Percentiles rank a stretch among this genome's conserved stretches.
Conservation (phyloP, 1,284 basidiomycete species). For the Ustilago tritici region DNA sequence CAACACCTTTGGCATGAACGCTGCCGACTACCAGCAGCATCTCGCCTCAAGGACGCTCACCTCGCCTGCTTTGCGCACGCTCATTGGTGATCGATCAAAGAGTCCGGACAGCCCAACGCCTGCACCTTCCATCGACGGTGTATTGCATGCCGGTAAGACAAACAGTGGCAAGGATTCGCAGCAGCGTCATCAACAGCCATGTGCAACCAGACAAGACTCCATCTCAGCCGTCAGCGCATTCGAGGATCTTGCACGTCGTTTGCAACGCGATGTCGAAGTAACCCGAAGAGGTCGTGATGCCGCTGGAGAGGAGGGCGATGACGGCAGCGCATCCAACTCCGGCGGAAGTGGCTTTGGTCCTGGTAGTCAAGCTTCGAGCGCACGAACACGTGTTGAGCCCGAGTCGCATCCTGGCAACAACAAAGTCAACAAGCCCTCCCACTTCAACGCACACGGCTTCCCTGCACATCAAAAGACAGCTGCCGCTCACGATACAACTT, state of each 20-base stretch:
- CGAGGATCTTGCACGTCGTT: slow-evolving; percentile 41
- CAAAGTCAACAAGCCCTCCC: slow-evolving; percentile 14
- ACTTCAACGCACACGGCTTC: slow-evolving; percentile 43
- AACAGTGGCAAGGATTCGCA: slow-evolving; percentile 7
- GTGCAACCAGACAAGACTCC: slow-evolving; percentile 14
- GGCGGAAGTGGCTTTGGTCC: slow-evolving; percentile 51
- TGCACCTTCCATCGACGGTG: slow-evolving; percentile 43
- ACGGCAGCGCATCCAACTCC: slow-evolving; percentile 47
- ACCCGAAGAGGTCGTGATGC: slow-evolving; percentile 18
- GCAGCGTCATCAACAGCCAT: slow-evolving; percentile 21
- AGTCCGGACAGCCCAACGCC: slow-evolving; percentile 52
- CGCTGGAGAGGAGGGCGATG: slow-evolving; percentile 34
- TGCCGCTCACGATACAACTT: slow-evolving; percentile 15
- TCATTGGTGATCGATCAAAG: slow-evolving; percentile 50
- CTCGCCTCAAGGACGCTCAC: slow-evolving; percentile 46
- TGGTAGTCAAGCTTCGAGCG: slow-evolving; percentile 51
- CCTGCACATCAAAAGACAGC: slow-evolving; percentile 27
- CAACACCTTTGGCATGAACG: slow-evolving; percentile 45
- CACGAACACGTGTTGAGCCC: slow-evolving; percentile 41
- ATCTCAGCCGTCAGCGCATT: slow-evolving; percentile 40
- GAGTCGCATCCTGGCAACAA: slow-evolving; percentile 17
- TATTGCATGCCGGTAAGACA: slow-evolving; percentile 27
- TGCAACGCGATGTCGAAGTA: slow-evolving; percentile 47
- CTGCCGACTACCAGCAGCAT: slow-evolving; percentile 51
- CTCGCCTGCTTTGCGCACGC: slow-evolving; percentile 44